Base-by-base conservation (phyloP, 257 asterid genomes). In the Cinchona pubescens region DNA sequence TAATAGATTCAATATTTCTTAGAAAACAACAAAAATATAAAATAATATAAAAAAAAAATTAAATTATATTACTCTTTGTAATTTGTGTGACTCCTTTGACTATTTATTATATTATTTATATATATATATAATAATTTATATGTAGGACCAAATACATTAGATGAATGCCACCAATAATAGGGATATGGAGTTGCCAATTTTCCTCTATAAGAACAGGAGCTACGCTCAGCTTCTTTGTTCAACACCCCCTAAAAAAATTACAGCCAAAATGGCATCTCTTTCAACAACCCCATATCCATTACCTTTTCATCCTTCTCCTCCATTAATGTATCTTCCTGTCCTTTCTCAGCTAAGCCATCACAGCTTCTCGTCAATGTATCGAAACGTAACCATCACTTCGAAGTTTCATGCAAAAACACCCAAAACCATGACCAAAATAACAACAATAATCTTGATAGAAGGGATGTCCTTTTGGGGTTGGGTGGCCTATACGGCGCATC, bases 401-500 rank as follows among this genome's bases (percentile, higher is more conserved):
- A 38, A 29, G 67, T 72, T 18, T 56, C 76, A 35, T 56, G 67
- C 71, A 73, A 68, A 14, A 32, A 25, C 16, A 38, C 29, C 11
- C 48, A 59, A 5, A 45, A 21, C 8, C 29, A 18, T 16, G 56
- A 59, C n/a, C 27, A n/a, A n/a, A n/a, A n/a, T n/a, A n/a, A n/a
- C n/a, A n/a, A 65, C 0, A 42, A 19, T 2, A 69, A 75, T 32
- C 45, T 74, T 42, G 83, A 79, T 1, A 69, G 80, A 46, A 75
- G 83, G 48, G 55, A 70, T 63, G 66, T 79, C 5, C 74, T 79
- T 4, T 8, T 79, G 29, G 83, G 83, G 23, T 29, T 79, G n/a
- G 83, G 83, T 7, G 77, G 83, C 61, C 40, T 79, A 0, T 79
- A 79, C 32, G 70, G 83, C 18, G 67, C 77, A 3, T 46, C 80